Evolutionary conservation across 345 rosid genomes (phyloP), one percentile per base, ranked within the genome.

Genomic region (Zanthoxylum bungeanum): DNA sequence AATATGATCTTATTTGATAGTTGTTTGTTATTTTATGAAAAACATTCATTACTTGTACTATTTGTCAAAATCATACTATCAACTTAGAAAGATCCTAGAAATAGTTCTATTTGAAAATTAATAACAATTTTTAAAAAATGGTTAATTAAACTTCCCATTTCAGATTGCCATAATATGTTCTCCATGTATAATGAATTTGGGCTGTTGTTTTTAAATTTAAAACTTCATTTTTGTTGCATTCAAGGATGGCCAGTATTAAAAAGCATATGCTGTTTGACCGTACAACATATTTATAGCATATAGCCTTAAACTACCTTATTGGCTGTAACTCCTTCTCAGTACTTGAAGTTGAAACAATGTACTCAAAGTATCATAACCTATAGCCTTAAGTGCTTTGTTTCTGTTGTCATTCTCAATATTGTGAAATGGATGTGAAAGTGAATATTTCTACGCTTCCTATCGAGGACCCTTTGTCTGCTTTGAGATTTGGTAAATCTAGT

Each of bases 281-380:
- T 68, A 42, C 36, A 46, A 53, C 58, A 53, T 12, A 52, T n/a
- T 52, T 52, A 52, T 42, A 50, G 57, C 57, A 9, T 52, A 66
- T 9, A 27, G 47, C 19, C 47, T 42, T 42, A n/a, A n/a, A n/a
- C 34, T 40, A 40, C 21, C 34, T 36, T 21, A 28, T 60, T 60
- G 24, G 27, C 4, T 60, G 9, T 11, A 8, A 60, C 22, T 63
- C 9, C 4, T 42, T n/a, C 7, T 4, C 22, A 25, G 7, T 34
- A 63, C 31, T 40, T 24, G 33, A 34, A 37, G 4, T 37, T 59
- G 6, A 59, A 31, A 60, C 36, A 19, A 58, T 2, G 31, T 33
- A 21, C 22, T 11, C 27, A 16, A 57, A 14, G 5, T 30, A n/a
- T n/a, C n/a, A n/a, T 27, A 30, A 0, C 34, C 0, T 0, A 60